A percentile compares a stretch with the other conserved stretches of the same genome.
Conservation (phyloP, 345 rosid species). For the Dipteronia dyeriana region DNA sequence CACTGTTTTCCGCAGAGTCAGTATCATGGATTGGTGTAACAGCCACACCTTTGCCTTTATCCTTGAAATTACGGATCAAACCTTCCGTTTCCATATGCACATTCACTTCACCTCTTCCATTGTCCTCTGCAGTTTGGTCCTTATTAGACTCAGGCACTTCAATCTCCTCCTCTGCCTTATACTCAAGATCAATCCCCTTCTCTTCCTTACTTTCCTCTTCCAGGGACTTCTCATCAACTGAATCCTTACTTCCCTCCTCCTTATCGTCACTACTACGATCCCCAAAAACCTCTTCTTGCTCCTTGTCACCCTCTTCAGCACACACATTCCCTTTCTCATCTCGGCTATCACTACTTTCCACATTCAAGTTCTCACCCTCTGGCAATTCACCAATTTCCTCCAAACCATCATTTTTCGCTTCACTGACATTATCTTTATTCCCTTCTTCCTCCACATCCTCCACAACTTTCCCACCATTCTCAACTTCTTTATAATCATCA, state of each 20-base stretch:
- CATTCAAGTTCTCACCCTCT: conserved; percentile 31
- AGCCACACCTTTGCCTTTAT: conserved; percentile 69
- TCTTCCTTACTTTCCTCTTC: conserved; percentile 39
- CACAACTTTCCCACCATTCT: conserved; percentile 18
- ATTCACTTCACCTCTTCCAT: conserved; percentile 27
- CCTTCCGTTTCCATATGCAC: conserved; percentile 31
- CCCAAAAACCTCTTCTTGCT: conserved; percentile 33
- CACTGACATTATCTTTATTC: conserved; percentile 28
- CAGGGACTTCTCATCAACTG: conserved; percentile 33
- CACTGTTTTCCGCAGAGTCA: conserved; percentile 42
- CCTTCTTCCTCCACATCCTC: conserved; percentile 31
- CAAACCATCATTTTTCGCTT: conserved; percentile 24
- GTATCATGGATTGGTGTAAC: conserved; percentile 30
- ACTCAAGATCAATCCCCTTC: conserved; percentile 43
- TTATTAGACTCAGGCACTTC: conserved; percentile 32
- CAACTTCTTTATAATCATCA: conserved; percentile 29
- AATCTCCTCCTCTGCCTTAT: conserved; percentile 38
- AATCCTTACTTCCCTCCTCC: conserved; percentile 34
- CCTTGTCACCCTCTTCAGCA: conserved; percentile 28
- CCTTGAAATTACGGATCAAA: conserved; percentile 41
- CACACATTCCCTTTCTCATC: conserved; percentile 10
- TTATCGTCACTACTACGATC: conserved; percentile 26
- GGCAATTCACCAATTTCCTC: conserved; percentile 37
- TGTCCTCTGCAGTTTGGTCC: conserved; percentile 34
- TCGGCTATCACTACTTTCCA: conserved; percentile 24